Percentiles rank a stretch among this genome's conserved stretches.
phyloP scores from a whole-genome alignment of 2,329 filamentous ascomycete species.

The Colletotrichum filicis region DNA sequence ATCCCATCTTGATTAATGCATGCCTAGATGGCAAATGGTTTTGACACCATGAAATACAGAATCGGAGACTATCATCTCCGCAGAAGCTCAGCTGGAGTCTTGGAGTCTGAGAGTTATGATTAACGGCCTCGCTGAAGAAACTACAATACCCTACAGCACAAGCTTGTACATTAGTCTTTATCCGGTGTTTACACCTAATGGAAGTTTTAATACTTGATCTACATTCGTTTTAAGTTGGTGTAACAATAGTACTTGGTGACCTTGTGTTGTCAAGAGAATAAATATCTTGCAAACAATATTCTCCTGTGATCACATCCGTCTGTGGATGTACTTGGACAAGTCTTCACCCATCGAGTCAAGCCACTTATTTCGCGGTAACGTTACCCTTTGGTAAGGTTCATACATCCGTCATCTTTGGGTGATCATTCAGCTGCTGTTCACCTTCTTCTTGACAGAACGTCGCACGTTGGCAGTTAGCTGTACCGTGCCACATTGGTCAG shows the following conservation, averaged over 20 bases:
- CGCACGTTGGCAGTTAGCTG: neutral
- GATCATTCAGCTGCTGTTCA: neutral
- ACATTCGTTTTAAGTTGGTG: rapidly evolving
- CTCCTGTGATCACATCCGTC: too few species aligned
- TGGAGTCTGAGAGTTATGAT: slow-evolving; percentile 1
- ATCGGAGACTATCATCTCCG: neutral
- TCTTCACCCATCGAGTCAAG: too few species aligned
- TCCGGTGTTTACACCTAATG: neutral
- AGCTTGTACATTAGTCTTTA: neutral
- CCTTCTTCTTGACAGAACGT: neutral
- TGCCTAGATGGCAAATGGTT: neutral
- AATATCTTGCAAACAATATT: too few species aligned
- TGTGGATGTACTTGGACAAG: too few species aligned
- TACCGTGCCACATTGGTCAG: neutral
- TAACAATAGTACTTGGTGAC: too few species aligned
- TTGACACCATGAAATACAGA: neutral
- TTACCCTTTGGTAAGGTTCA: too few species aligned
- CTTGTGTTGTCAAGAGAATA: too few species aligned
- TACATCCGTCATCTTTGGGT: too few species aligned
- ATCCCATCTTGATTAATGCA: neutral
- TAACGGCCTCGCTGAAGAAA: slow-evolving; percentile 5
- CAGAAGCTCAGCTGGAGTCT: neutral
- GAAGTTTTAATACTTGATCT: neutral
- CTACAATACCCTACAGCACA: neutral
- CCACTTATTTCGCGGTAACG: too few species aligned